A percentile compares a stretch with the other conserved stretches of the same genome.
Conservation (phyloP, 2,329 filamentous ascomycete genomes). For the Beauveria varroae region DNA sequence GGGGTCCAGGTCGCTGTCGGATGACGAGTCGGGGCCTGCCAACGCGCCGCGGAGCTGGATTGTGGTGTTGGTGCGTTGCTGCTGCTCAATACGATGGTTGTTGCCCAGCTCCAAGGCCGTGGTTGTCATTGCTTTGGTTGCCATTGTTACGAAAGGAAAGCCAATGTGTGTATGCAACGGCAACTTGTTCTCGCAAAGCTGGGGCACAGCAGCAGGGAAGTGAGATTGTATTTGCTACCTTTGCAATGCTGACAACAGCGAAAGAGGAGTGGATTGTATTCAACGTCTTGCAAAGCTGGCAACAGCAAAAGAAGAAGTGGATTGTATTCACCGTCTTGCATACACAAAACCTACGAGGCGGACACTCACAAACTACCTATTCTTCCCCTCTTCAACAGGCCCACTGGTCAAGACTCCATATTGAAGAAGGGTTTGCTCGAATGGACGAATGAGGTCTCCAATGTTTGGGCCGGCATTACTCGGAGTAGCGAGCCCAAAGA, state of each 20-base stretch:
- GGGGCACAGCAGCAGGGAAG: no score
- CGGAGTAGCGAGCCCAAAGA: slow-evolving; percentile 6
- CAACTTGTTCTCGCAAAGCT: background rate
- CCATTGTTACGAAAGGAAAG: background rate
- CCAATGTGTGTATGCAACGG: background rate
- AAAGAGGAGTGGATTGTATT: background rate
- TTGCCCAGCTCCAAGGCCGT: slow-evolving; percentile 3
- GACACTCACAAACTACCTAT: slow-evolving; percentile 3
- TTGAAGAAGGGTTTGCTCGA: background rate
- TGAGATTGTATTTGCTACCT: no score
- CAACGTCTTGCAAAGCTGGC: background rate
- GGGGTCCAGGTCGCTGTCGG: background rate
- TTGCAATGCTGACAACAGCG: background rate
- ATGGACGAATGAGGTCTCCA: background rate
- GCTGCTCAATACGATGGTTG: background rate
- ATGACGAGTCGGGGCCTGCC: background rate
- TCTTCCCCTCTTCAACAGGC: background rate
- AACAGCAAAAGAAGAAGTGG: background rate
- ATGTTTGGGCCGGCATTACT: slow-evolving; percentile 3
- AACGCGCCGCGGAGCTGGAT: slow-evolving; percentile 1
- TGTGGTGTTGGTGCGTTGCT: background rate
- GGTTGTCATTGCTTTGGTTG: background rate
- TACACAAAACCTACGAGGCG: background rate
- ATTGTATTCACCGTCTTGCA: background rate
- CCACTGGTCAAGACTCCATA: background rate